A percentile compares a stretch with the other conserved stretches of the same genome.
Evolutionary conservation across 768 basidiomycete species (phyloP).

Genomic region (Mycena chlorophos): DNA sequence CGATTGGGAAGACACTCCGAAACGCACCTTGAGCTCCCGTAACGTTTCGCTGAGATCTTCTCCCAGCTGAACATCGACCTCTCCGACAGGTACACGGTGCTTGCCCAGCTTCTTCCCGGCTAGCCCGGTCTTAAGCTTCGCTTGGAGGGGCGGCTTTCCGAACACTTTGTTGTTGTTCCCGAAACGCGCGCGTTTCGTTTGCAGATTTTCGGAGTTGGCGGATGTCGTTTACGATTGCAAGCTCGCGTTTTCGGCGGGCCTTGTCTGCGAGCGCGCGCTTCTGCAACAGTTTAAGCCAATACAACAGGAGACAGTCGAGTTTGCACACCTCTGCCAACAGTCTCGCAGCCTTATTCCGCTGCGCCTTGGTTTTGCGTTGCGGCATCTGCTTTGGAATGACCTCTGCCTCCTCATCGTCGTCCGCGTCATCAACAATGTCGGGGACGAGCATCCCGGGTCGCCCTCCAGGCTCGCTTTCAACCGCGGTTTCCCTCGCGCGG

Average conservation of each 20-base stretch:
- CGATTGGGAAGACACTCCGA: not conserved
- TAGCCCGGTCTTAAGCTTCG: slow-evolving; percentile 62
- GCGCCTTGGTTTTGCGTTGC: slow-evolving; percentile 45
- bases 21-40: slow-evolving; percentile 74
- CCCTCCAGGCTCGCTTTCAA: slow-evolving; percentile 36
- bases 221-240: slow-evolving; percentile 56
- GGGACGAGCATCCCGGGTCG: slow-evolving; percentile 71
- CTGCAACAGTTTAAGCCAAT: slow-evolving; percentile 33
- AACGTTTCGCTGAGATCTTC: slow-evolving; percentile 88
- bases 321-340: slow-evolving; percentile 60
- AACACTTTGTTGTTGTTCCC: slow-evolving; percentile 43
- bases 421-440: slow-evolving; percentile 36
- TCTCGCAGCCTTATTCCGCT: slow-evolving; percentile 67
- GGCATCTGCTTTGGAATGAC: slow-evolving; percentile 43
- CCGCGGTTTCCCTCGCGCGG: slow-evolving; percentile 40
- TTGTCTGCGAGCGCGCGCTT: slow-evolving; percentile 65
- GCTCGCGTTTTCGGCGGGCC: slow-evolving; percentile 58
- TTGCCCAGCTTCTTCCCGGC: slow-evolving; percentile 79
- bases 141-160: slow-evolving; percentile 44
- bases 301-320: not conserved
- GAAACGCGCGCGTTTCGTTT: slow-evolving; percentile 35
- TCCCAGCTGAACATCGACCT: slow-evolving; percentile 84
- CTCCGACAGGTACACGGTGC: slow-evolving; percentile 66
- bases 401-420: slow-evolving; percentile 34
- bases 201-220: slow-evolving; percentile 51